Evolutionary conservation across 768 basidiomycete species (phyloP).

Genomic region (Calocybe cyanea): DNA sequence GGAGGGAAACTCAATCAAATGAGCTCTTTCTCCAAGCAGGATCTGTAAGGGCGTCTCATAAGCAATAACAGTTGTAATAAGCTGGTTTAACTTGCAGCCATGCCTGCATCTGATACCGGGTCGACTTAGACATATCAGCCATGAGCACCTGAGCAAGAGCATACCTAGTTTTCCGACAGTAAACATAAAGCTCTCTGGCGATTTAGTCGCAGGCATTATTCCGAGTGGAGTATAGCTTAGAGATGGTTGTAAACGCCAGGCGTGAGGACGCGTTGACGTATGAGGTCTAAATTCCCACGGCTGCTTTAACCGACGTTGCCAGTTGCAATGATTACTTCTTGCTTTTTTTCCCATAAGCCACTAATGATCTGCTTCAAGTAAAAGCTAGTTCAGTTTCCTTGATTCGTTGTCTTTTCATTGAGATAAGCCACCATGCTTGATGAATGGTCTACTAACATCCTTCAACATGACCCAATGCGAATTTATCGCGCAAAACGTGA

Average conservation of each 20-base stretch:
- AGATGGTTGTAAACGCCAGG: too few species aligned
- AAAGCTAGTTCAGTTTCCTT: conserved; percentile 4
- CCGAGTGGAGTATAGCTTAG: too few species aligned
- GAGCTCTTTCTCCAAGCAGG: conserved; percentile 88
- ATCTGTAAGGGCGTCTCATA: conserved; percentile 49
- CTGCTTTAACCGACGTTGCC: too few species aligned
- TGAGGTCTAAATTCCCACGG: too few species aligned
- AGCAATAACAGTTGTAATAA: conserved; percentile 3
- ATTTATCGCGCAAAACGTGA: conserved; percentile 81
- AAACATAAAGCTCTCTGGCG: conserved; percentile 76
- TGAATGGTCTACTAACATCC: conserved; percentile 32
- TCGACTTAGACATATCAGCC: conserved; percentile 2
- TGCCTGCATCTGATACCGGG: conserved; percentile 70
- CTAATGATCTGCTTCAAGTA: conserved; percentile 1
- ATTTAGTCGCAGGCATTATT: conserved; percentile 27
- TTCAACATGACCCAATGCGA: conserved; percentile 81
- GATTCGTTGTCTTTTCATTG: neutral
- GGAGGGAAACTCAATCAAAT: conserved; percentile 97
- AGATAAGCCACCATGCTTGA: conserved; percentile 20
- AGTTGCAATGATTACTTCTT: too few species aligned
- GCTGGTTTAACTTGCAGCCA: conserved; percentile 62
- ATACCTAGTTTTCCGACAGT: conserved; percentile 94
- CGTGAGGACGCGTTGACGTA: too few species aligned
- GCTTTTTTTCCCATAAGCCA: too few species aligned
- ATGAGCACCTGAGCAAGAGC: conserved; percentile 21